A percentile compares a stretch with the other conserved stretches of the same genome.
Evolutionary conservation across 345 rosid species (phyloP).

Genomic region (Leavenworthia alabamica): DNA sequence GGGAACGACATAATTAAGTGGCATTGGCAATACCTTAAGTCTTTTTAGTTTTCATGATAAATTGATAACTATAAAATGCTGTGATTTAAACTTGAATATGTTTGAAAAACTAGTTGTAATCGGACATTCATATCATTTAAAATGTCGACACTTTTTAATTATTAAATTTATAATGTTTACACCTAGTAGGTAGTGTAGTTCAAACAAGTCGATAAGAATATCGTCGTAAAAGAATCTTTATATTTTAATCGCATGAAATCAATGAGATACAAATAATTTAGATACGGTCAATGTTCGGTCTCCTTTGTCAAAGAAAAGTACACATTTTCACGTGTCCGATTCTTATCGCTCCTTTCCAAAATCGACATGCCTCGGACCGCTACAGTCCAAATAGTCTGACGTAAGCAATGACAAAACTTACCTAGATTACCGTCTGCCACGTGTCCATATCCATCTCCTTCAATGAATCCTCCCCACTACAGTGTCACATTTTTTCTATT

Average conservation of each 20-base stretch:
- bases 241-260: not conserved
- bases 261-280: not conserved
- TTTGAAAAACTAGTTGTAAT: not conserved
- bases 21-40: not conserved
- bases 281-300: slow-evolving; percentile 23
- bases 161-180: not conserved
- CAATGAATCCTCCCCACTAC: slow-evolving; percentile 16
- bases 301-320: not conserved
- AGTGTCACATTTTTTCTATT: not conserved
- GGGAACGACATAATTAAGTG: not conserved
- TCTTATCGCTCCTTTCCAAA: slow-evolving; percentile 9
- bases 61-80: slow-evolving; percentile 5
- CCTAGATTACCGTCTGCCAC: slow-evolving; percentile 40
- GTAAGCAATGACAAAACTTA: slow-evolving; percentile 88
- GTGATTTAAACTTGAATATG: not conserved
- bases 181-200: not conserved
- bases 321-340: slow-evolving; percentile 34
- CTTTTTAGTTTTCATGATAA: not conserved
- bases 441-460: slow-evolving; percentile 35
- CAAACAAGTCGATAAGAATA: not conserved
- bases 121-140: not conserved
- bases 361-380: slow-evolving; percentile 28
- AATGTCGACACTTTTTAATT: not conserved
- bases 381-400: slow-evolving; percentile 55
- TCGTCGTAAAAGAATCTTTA: not conserved